phyloP scores from a whole-genome alignment of 345 rosid genomes.

The Cardamine resedifolia region DNA sequence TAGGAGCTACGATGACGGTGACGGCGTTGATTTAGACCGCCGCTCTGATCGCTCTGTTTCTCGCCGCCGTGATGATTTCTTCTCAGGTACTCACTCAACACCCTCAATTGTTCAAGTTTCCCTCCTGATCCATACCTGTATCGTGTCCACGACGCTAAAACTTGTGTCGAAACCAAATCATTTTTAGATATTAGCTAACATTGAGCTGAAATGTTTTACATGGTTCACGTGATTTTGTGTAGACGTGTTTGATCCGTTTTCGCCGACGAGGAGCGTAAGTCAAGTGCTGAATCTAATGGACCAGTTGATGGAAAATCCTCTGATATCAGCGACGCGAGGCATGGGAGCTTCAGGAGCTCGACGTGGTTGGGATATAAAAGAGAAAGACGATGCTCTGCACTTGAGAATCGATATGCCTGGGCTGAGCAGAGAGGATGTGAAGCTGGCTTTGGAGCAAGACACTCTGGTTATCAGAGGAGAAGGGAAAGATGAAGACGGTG shows the following conservation, averaged over 20 bases:
- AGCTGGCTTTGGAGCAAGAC: constrained; percentile 57
- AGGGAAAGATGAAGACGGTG: constrained; percentile 43
- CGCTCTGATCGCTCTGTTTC: constrained; percentile 36
- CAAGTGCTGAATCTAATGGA: constrained; percentile 71
- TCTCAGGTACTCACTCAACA: constrained; percentile 42
- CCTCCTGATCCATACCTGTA: neutral
- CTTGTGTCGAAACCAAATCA: neutral
- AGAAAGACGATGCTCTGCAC: constrained; percentile 45
- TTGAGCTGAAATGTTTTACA: neutral
- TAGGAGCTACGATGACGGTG: constrained; percentile 32
- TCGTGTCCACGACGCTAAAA: neutral
- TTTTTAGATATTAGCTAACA: neutral
- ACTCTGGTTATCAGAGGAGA: constrained; percentile 67
- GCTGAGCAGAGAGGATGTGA: constrained; percentile 57
- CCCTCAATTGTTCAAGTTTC: neutral
- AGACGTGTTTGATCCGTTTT: constrained; percentile 65
- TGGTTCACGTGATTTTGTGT: neutral
- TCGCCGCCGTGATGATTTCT: constrained; percentile 44
- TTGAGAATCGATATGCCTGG: constrained; percentile 63
- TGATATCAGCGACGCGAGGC: constrained; percentile 42
- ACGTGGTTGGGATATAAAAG: constrained; percentile 54
- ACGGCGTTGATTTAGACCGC: constrained; percentile 26
- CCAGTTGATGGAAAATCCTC: constrained; percentile 51
- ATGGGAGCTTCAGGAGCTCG: constrained; percentile 38
- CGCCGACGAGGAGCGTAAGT: constrained; percentile 58